These are phyloP conservation scores for Debaryomycetaceae sp. DNA, from an alignment of 1,139 yeast species.

Conservation along the genomic window DNA sequence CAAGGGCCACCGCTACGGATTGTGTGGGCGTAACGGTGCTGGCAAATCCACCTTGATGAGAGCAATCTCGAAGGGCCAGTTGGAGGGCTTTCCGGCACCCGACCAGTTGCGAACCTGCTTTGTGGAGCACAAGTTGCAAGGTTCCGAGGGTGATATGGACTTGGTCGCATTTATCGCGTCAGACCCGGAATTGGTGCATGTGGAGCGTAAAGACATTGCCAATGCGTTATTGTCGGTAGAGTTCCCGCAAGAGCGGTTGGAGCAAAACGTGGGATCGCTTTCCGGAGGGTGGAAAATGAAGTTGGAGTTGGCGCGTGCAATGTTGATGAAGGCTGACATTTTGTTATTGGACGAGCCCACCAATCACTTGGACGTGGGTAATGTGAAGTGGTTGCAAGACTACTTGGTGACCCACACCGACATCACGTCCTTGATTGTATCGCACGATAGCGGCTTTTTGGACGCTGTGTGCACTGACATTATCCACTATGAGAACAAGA, in stretches of 20 bases:
- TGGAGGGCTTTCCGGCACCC: conserved; percentile 94
- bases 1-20: conserved; percentile 95
- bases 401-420: conserved; percentile 72
- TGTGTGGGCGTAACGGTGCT: conserved; percentile 98
- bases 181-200: conserved; percentile 66
- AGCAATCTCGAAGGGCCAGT: conserved; percentile 91
- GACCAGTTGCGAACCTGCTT: conserved; percentile 85
- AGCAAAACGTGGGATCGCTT: conserved; percentile 84
- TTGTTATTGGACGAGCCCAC: conserved; percentile 95
- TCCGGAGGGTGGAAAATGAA: conserved; percentile 99
- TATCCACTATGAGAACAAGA: conserved; percentile 92
- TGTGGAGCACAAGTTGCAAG: conserved; percentile 95
- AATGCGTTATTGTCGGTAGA: conserved; percentile 77
- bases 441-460: conserved; percentile 95
- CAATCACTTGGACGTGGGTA: conserved; percentile 90
- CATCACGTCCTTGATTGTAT: conserved; percentile 88
- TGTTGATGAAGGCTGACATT: conserved; percentile 96
- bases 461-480: conserved; percentile 95
- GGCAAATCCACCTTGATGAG: conserved; percentile 98
- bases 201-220: conserved; percentile 60
- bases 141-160: conserved; percentile 87
- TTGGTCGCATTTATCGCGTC: conserved; percentile 81
- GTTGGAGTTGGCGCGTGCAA: conserved; percentile 94
- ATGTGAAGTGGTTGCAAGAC: conserved; percentile 90
- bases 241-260: conserved; percentile 79